Base-by-base conservation (phyloP, 2,329 filamentous ascomycete species). In the Penicillium sp. region DNA sequence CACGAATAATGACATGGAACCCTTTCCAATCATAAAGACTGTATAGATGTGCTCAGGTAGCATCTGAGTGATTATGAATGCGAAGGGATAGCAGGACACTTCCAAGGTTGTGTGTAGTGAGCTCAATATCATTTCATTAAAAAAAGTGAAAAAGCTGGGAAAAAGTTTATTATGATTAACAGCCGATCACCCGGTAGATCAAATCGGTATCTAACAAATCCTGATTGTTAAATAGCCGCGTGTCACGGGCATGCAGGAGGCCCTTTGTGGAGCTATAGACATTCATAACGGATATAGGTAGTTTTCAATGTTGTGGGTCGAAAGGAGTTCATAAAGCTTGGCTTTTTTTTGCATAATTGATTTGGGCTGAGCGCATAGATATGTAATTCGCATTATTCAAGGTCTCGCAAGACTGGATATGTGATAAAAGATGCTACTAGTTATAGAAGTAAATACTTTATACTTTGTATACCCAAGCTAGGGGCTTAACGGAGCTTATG, bases 181-280 rank as follows among this genome's bases (percentile, higher is more conserved):
- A 29, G 52, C 51, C 33, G 56, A 55, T 57, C 43, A 55, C 21
- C 52, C 43, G 50, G 51, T 44, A 48, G 56, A 57, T 56, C 52
- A 45, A 52, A 2, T 37, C 37, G 47, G 54, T 9, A 56, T 54
- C 31, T 31, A 22, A 10, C 14, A 27, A 31, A 31, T 45, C 27
- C 43, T 26, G 33, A 3, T 24, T n/a, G 35, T 29, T 43, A n/a
- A 27, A 33, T n/a, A 51, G 50, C 44, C 50, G 54, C 51, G 59
- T 59, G 52, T 59, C 39, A 39, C 46, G 26, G 53, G 59, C 54
- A 57, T 54, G 54, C 42, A 58, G 52, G 47, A 52, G 49, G 3
- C 8, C 35, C n/a, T 37, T 35, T 22, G 14, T 31, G 26, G 29
- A 35, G 31, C 39, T 37, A 4, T n/a, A 19, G 35, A 19, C 35